Conservation (phyloP, 495 filamentous ascomycete species). For the Apiosordaria backusii region DNA sequence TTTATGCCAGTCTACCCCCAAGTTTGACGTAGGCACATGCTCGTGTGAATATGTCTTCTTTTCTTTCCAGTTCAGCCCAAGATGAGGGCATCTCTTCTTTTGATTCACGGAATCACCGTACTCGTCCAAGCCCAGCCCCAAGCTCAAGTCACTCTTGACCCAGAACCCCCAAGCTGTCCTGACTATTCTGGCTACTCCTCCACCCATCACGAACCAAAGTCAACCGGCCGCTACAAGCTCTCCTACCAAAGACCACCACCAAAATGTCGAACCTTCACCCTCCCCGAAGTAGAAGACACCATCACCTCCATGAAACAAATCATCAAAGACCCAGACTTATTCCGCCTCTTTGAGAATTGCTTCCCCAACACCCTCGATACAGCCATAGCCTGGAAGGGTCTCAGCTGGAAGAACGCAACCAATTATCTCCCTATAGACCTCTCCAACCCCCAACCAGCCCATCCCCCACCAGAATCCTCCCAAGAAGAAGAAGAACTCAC, state of each 20-base stretch:
- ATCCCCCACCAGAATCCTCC: conserved; percentile 14
- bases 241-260: conserved; percentile 55
- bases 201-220: conserved; percentile 44
- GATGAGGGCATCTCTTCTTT: background rate
- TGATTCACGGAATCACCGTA: background rate
- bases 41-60: background rate
- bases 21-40: background rate
- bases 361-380: conserved; percentile 69
- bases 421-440: background rate
- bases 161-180: conserved; percentile 37
- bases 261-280: conserved; percentile 59
- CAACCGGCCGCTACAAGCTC: conserved; percentile 43
- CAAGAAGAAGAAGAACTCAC: conserved; percentile 44
- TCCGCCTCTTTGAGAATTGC: conserved; percentile 60
- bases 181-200: conserved; percentile 52
- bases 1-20: background rate
- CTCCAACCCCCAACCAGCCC: background rate
- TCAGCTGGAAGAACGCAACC: conserved; percentile 29
- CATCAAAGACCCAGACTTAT: conserved; percentile 62
- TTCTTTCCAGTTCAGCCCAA: background rate
- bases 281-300: conserved; percentile 49
- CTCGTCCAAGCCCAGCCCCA: background rate
- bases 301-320: conserved; percentile 46
- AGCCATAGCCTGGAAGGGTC: conserved; percentile 60
- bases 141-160: background rate